phyloP scores from a whole-genome alignment of 1,139 yeast genomes.

The Yamadazyma pseudoaaseri region DNA sequence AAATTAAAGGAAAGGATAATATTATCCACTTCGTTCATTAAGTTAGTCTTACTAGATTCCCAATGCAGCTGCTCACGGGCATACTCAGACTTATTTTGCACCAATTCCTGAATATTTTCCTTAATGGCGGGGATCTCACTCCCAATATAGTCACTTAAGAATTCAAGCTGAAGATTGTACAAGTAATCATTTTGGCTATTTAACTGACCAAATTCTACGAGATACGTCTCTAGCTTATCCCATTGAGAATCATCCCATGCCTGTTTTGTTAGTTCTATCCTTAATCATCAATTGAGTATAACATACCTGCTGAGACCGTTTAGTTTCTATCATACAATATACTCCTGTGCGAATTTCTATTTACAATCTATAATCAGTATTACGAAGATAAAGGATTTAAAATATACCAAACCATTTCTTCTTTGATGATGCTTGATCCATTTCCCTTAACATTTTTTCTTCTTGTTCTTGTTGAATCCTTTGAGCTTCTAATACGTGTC shows the following conservation, averaged over 20 bases:
- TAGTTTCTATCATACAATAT: no score
- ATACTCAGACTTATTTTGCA: conserved; percentile 6
- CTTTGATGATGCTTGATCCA: conserved; percentile 21
- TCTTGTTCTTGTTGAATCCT: conserved; percentile 68
- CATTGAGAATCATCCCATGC: conserved; percentile 13
- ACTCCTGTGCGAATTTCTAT: conserved; percentile 4
- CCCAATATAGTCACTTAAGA: conserved; percentile 11
- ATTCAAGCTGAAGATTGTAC: conserved; percentile 16
- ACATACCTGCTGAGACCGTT: no score
- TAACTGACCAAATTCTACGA: conserved; percentile 15
- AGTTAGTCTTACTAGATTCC: conserved; percentile 17
- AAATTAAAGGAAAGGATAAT: conserved; percentile 18
- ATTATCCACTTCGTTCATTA: conserved; percentile 21
- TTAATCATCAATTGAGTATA: background rate
- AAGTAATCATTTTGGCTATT: conserved; percentile 12
- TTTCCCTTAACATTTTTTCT: conserved; percentile 60
- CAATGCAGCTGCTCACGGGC: conserved; percentile 15
- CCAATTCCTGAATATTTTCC: conserved; percentile 10
- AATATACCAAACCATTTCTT: conserved; percentile 25
- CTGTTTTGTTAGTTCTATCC: conserved; percentile 4
- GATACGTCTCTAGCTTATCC: conserved; percentile 15
- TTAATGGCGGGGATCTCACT: conserved; percentile 12
- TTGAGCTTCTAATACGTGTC: conserved; percentile 76
- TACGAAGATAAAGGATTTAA: conserved; percentile 1
- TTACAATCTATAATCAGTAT: conserved; percentile 1